Conservation (phyloP, 352 stramenopile genomes). For the Pythium sp. region DNA sequence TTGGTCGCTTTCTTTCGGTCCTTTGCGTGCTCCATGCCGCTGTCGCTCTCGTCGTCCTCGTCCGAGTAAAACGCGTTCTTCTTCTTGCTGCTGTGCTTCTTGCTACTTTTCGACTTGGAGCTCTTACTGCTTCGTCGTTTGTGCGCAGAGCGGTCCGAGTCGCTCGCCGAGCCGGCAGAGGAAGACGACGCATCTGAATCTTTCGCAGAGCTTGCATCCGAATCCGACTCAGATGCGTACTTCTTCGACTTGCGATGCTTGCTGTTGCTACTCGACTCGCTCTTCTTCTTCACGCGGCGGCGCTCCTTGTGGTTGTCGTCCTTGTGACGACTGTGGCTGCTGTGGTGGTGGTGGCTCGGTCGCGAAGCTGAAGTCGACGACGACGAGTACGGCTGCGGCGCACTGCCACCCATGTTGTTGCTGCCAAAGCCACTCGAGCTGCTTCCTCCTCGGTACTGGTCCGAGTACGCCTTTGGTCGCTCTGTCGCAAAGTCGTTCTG, state of each 20-base stretch:
- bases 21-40: conserved; percentile 11
- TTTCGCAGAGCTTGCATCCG: conserved; percentile 9
- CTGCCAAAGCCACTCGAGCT: conserved; percentile 13
- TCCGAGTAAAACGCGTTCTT: conserved; percentile 27
- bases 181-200: no score
- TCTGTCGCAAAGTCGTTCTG: conserved; percentile 76
- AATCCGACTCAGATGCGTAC: conserved; percentile 20
- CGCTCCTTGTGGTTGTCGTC: conserved; percentile 18
- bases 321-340: conserved; percentile 19
- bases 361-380: neutral
- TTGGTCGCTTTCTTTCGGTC: conserved; percentile 15
- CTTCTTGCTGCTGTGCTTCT: conserved; percentile 33
- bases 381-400: conserved; percentile 13
- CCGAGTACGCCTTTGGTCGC: conserved; percentile 52
- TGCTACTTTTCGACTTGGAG: conserved; percentile 26
- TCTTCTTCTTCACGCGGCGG: conserved; percentile 43
- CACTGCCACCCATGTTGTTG: conserved; percentile 7
- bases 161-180: neutral
- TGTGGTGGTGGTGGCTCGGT: conserved; percentile 8
- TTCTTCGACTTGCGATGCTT: conserved; percentile 44
- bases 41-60: conserved; percentile 18
- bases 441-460: conserved; percentile 14
- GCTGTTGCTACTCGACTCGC: conserved; percentile 25
- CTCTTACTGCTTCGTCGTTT: conserved; percentile 11
- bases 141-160: conserved; percentile 21